These are phyloP conservation scores for Marasmius sp. DNA, from an alignment of 1,284 basidiomycete species.

Conservation along the genomic window DNA sequence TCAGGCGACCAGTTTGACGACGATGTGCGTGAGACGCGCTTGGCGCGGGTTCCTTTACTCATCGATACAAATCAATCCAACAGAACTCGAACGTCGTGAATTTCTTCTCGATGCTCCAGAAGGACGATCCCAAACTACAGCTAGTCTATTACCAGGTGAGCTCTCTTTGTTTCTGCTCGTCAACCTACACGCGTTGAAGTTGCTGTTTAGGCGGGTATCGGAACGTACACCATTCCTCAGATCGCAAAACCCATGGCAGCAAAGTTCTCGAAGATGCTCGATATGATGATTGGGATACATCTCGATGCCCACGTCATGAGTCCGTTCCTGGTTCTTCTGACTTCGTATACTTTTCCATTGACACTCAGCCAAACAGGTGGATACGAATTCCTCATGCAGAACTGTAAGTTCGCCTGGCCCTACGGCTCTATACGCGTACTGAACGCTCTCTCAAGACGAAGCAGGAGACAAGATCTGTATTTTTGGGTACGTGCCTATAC, in stretches of 20 bases:
- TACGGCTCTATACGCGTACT: background rate
- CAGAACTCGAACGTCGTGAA: conserved; percentile 45
- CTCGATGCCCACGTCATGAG: conserved; percentile 52
- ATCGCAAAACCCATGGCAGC: conserved; percentile 36
- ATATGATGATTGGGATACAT: conserved; percentile 30
- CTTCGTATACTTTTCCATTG: background rate
- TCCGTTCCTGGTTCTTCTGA: conserved; percentile 14
- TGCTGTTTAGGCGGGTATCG: conserved; percentile 44
- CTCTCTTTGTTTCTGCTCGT: background rate
- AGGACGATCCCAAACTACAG: conserved; percentile 39
- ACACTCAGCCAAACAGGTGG: conserved; percentile 34
- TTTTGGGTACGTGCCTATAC: conserved; percentile 33
- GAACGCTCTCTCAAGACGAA: conserved; percentile 25
- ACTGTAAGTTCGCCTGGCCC: conserved; percentile 33
- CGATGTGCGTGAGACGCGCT: conserved; percentile 23
- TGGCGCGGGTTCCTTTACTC: background rate
- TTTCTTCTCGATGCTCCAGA: conserved; percentile 41
- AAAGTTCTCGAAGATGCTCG: conserved; percentile 32
- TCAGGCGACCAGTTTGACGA: conserved; percentile 35
- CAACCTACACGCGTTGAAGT: background rate
- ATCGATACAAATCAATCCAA: background rate
- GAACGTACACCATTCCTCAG: conserved; percentile 49
- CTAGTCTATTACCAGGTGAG: conserved; percentile 48
- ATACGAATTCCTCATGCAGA: conserved; percentile 67
- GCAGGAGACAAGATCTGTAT: conserved; percentile 53